Base-by-base conservation (phyloP, 192 early-diverging fungal genomes). In the Podila minutissima region DNA sequence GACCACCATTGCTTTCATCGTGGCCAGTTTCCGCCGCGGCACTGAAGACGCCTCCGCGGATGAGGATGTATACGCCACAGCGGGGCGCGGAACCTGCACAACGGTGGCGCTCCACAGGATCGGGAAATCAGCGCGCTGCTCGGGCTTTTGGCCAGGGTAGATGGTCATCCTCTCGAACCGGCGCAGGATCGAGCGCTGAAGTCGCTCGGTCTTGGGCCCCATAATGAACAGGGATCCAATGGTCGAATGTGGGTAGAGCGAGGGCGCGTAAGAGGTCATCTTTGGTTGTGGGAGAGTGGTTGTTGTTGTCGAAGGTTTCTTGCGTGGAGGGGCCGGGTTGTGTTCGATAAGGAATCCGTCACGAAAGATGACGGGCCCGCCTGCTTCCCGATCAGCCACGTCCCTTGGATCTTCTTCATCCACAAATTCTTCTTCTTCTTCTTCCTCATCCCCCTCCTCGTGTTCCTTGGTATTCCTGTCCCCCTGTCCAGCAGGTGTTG, bases 221-320 rank as follows among this genome's bases (percentile, higher is more conserved):
- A 91, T 75, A 51, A 93, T 74, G 59, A 92, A 87, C 4, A 93
- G 65, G 26, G 88, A 91, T 13, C 89, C 91, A 70, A 89, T 91
- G 50, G 90, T 91, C 10, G 86, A 83, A 60, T 91, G 91, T 3
- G 87, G 87, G 35, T 77, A 72, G 50, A 93, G 72, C 13, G 87
- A 74, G 5, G 84, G 37, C 29, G 85, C 86, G 64, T 89, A 92
- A 8, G 89, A 84, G 19, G 85, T 88, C 32, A 81, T 73, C 49
- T 73, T 73, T 6, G 77, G 77, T 15, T 26, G 9, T 8, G 57
- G 28, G 24, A 67, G 24, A 1, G 37, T 38, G 15, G 20, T 15
- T 22, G n/a, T 33, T 37, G 12, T 31, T 53, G 31, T 74, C 28
- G 66, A 76, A 62, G 35, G 37, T 29, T 61, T 11, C 55, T 67